Conservation (phyloP, 805 yeast species). For the Wickerhamomyces canadensis region DNA sequence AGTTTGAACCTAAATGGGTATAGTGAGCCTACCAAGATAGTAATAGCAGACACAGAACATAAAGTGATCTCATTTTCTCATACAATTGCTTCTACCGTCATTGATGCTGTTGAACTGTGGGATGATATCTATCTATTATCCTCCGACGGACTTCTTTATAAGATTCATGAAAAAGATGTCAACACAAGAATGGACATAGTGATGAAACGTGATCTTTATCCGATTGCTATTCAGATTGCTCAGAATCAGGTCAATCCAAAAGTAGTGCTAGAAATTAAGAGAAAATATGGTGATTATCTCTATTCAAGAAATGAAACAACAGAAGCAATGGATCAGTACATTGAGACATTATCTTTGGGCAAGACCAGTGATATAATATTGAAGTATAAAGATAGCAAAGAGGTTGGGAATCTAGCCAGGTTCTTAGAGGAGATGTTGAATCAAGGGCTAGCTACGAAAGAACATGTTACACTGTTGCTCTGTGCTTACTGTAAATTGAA, state of each 20-base stretch:
- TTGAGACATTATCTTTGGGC: slow-evolving; percentile 47
- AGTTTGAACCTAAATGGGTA: slow-evolving; percentile 27
- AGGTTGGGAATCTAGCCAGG: slow-evolving; percentile 55
- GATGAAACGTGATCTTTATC: slow-evolving; percentile 62
- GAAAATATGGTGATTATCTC: slow-evolving; percentile 65
- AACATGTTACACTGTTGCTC: slow-evolving; percentile 75
- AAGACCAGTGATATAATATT: slow-evolving; percentile 74
- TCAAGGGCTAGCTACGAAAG: slow-evolving; percentile 53
- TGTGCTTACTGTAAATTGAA: slow-evolving; percentile 79
- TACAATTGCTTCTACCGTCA: slow-evolving; percentile 60
- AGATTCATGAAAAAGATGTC: slow-evolving; percentile 58
- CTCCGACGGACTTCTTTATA: slow-evolving; percentile 70
- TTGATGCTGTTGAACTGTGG: slow-evolving; percentile 53
- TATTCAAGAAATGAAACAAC: slow-evolving; percentile 60
- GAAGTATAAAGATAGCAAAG: slow-evolving; percentile 72
- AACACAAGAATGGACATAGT: slow-evolving; percentile 66
- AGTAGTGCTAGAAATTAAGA: slow-evolving; percentile 38
- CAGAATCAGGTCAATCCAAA: slow-evolving; percentile 22
- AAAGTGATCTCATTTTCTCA: slow-evolving; percentile 66
- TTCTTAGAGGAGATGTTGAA: slow-evolving; percentile 60
- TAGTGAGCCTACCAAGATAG: slow-evolving; percentile 45
- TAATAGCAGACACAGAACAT: slow-evolving; percentile 65
- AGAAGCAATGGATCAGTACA: slow-evolving; percentile 71
- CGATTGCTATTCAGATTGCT: slow-evolving; percentile 70
- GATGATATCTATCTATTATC: slow-evolving; percentile 56